Base-by-base conservation (phyloP, 2,329 filamentous ascomycete genomes). In the Metarhizium guizhouense region DNA sequence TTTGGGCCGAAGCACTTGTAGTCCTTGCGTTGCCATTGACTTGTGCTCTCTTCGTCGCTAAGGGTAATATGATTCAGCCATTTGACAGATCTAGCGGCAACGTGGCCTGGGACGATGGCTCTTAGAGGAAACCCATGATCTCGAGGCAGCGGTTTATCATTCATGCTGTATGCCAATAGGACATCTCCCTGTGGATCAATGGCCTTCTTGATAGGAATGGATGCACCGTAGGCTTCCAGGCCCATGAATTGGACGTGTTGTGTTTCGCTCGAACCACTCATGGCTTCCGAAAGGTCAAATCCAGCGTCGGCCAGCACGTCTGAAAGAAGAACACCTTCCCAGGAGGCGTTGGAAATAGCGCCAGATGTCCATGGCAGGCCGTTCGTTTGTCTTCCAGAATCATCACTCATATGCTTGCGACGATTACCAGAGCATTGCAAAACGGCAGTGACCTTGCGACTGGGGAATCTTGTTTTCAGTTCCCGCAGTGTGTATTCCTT, bases 1-100 rank as follows among this genome's bases (percentile, higher is more conserved):
- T 85, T 85, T 3, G 84, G 84, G 0, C 84, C 82, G 57, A 87
- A 86, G 62, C 79, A 82, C 65, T 87, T 87, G 69, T 88, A 87
- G 65, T 88, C 85, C 18, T 79, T 76, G 25, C 81, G 75, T 64
- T 87, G 83, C 83, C 84, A 86, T 63, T 85, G 79, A 47, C 78
- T 84, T 3, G 76, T 69, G 61, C 82, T 85, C 67, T 88, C 85
- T 59, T 88, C 85, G 55, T 84, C 82, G 43, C 82, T 81, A 2
- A 88, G 73, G 0, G 80, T 76, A 54, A 88, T 83, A 48, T 79
- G 79, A 58, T 76, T 82, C 2, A 88, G 71, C 85, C 85, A 88
- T 64, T 88, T 88, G 60, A 87, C 84, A 6, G 80, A 84, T 2
- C 85, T 76, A 1, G 84, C 85, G 1, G 84, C 85, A 2, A 87